phyloP scores from a whole-genome alignment of 2,329 filamentous ascomycete species.

The Aspergillus tubingensis region DNA sequence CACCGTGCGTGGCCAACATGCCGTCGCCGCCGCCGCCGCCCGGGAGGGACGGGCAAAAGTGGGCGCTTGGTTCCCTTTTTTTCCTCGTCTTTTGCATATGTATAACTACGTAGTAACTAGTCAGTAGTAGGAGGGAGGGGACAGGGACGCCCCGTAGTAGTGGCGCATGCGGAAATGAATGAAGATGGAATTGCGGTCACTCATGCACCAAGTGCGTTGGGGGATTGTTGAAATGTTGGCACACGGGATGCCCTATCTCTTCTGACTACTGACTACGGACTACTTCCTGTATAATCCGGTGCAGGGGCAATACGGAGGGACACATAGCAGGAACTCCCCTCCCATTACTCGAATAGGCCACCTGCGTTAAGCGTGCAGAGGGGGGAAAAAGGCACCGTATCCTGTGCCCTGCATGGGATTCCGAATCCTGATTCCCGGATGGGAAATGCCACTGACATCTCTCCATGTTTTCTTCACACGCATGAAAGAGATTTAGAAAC shows the following conservation, averaged over 20 bases:
- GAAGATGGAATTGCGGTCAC: too few relatives aligned
- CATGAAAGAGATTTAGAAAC: not conserved
- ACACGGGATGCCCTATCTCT: too few relatives aligned
- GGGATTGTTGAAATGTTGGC: too few relatives aligned
- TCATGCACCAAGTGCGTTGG: too few relatives aligned
- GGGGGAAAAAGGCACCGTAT: constrained; percentile 14
- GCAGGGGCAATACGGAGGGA: too few relatives aligned
- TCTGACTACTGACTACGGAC: too few relatives aligned
- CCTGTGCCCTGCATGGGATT: constrained; percentile 21
- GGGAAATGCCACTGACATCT: constrained; percentile 1
- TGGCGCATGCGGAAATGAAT: too few relatives aligned
- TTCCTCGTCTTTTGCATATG: not conserved
- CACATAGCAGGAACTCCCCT: not conserved
- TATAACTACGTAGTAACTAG: too few relatives aligned
- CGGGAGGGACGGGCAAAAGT: constrained; percentile 1
- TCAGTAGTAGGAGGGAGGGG: too few relatives aligned
- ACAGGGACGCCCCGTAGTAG: too few relatives aligned
- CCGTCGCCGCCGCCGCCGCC: not conserved
- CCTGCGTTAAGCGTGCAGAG: constrained; percentile 20
- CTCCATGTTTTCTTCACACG: constrained; percentile 1
- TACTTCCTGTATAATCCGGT: too few relatives aligned
- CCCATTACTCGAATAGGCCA: constrained; percentile 23
- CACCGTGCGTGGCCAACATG: constrained; percentile 12
- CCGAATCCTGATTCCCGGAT: constrained; percentile 4
- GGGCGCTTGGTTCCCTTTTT: not conserved